Percentiles rank a stretch among this genome's conserved stretches.
These are phyloP conservation scores for Fusarium oxysporum DNA, from an alignment of 2,329 filamentous ascomycete species.

Conservation along the genomic window DNA sequence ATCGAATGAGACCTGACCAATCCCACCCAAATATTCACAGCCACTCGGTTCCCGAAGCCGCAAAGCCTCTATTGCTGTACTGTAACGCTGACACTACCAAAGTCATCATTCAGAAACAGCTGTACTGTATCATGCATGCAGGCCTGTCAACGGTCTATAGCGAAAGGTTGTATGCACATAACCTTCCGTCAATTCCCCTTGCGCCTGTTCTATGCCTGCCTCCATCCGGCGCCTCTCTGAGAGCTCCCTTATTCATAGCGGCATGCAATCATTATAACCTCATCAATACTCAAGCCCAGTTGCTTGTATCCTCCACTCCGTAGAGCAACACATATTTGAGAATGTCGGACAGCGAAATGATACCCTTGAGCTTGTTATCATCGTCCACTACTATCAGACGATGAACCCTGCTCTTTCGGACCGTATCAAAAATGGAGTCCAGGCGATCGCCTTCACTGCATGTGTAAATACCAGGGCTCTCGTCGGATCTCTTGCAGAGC, in stretches of 20 bases:
- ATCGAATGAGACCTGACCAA: conserved; percentile 35
- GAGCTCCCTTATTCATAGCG: conserved; percentile 25
- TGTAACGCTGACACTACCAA: conserved; percentile 26
- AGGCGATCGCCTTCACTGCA: conserved; percentile 92
- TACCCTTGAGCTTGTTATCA: conserved; percentile 83
- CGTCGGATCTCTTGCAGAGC: conserved; percentile 84
- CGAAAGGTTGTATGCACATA: conserved; percentile 42
- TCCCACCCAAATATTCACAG: conserved; percentile 8
- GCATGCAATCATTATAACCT: conserved; percentile 43
- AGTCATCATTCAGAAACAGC: conserved; percentile 26
- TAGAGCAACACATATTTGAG: conserved; percentile 92
- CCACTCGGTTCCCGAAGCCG: conserved; percentile 32
- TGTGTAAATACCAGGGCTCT: conserved; percentile 96
- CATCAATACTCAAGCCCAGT: conserved; percentile 35
- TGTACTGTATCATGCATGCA: conserved; percentile 12
- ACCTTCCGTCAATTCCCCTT: conserved; percentile 38
- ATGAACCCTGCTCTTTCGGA: conserved; percentile 94
- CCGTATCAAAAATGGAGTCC: conserved; percentile 96
- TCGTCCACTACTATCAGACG: conserved; percentile 94
- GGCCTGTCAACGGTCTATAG: conserved; percentile 35
- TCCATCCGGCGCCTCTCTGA: conserved; percentile 17
- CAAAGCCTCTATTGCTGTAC: conserved; percentile 17
- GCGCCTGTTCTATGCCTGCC: conserved; percentile 45
- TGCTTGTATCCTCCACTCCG: conserved; percentile 70
- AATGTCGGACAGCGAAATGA: conserved; percentile 95